phyloP scores from a whole-genome alignment of 2,329 filamentous ascomycete genomes.

The Anthostomella pinea region DNA sequence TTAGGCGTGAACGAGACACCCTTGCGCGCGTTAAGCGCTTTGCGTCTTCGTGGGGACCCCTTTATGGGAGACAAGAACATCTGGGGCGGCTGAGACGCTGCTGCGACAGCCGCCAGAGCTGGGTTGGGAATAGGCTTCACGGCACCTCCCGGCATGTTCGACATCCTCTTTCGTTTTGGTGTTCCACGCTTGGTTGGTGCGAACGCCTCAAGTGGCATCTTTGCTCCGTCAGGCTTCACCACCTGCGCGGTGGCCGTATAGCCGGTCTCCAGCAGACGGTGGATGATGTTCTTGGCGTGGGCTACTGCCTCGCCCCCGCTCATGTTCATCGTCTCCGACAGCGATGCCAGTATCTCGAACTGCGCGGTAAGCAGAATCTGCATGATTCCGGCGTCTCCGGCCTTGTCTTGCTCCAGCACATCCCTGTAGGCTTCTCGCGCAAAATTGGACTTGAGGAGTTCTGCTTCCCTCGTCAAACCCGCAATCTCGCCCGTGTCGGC shows the following conservation, averaged over 20 bases:
- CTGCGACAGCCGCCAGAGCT: slow-evolving; percentile 34
- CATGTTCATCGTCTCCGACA: slow-evolving; percentile 79
- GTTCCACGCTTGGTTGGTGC: slow-evolving; percentile 71
- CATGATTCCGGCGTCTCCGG: slow-evolving; percentile 71
- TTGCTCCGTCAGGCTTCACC: slow-evolving; percentile 80
- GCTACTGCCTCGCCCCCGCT: slow-evolving; percentile 78
- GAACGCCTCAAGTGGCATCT: slow-evolving; percentile 61
- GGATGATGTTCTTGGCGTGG: slow-evolving; percentile 73
- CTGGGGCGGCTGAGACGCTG: slow-evolving; percentile 25
- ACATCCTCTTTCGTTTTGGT: slow-evolving; percentile 67
- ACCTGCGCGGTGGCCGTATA: slow-evolving; percentile 74
- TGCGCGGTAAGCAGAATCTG: slow-evolving; percentile 85
- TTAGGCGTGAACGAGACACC: slow-evolving; percentile 80
- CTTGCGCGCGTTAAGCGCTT: slow-evolving; percentile 62
- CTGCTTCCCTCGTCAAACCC: slow-evolving; percentile 75
- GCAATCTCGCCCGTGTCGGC: slow-evolving; percentile 66
- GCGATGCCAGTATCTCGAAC: slow-evolving; percentile 83
- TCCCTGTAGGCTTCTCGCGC: slow-evolving; percentile 75
- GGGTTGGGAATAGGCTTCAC: slow-evolving; percentile 46
- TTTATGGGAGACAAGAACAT: slow-evolving; percentile 65
- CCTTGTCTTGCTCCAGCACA: slow-evolving; percentile 80
- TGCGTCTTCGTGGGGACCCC: slow-evolving; percentile 77
- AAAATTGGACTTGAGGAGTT: slow-evolving; percentile 79
- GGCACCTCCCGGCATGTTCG: slow-evolving; percentile 34
- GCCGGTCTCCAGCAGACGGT: slow-evolving; percentile 74